A percentile compares a stretch with the other conserved stretches of the same genome.
phyloP scores from a whole-genome alignment of 2,329 filamentous ascomycete species.

The Drechslera avenae region DNA sequence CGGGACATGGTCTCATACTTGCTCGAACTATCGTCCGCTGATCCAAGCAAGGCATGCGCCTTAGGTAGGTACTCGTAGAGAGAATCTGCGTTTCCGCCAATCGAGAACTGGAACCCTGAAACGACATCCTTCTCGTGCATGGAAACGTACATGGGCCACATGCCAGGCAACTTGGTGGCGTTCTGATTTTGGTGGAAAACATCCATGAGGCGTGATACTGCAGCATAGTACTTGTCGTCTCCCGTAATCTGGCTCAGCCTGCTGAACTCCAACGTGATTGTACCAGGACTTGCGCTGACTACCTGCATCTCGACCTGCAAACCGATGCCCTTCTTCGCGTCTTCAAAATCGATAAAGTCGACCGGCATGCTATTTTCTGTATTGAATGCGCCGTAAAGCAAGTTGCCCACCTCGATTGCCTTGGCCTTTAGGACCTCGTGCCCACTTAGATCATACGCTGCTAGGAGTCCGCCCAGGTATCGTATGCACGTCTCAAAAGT shows the following conservation, averaged over 20 bases:
- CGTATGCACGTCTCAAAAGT: conserved; percentile 58
- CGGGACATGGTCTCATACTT: conserved; percentile 62
- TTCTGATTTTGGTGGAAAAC: conserved; percentile 41
- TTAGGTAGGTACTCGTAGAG: conserved; percentile 48
- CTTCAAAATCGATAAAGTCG: conserved; percentile 50
- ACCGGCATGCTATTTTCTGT: conserved; percentile 53
- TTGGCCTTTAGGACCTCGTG: conserved; percentile 44
- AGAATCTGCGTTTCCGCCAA: conserved; percentile 47
- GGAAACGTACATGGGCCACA: conserved; percentile 49
- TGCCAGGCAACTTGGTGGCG: conserved; percentile 42
- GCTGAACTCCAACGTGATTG: conserved; percentile 50
- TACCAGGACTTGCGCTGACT: conserved; percentile 55
- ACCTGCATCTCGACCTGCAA: conserved; percentile 49
- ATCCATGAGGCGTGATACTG: conserved; percentile 40
- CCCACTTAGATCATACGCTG: conserved; percentile 46
- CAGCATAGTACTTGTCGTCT: conserved; percentile 46
- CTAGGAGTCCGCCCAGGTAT: conserved; percentile 46
- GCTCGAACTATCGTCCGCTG: conserved; percentile 53
- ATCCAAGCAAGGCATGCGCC: conserved; percentile 44
- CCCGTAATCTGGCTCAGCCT: conserved; percentile 46
- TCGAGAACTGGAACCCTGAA: conserved; percentile 39
- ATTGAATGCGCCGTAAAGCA: conserved; percentile 56
- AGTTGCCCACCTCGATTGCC: conserved; percentile 45
- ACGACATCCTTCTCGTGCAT: conserved; percentile 38
- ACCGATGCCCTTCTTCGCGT: conserved; percentile 35